These are phyloP conservation scores for Fragaria ananassa DNA, from an alignment of 306 rosid species.

Conservation along the genomic window DNA sequence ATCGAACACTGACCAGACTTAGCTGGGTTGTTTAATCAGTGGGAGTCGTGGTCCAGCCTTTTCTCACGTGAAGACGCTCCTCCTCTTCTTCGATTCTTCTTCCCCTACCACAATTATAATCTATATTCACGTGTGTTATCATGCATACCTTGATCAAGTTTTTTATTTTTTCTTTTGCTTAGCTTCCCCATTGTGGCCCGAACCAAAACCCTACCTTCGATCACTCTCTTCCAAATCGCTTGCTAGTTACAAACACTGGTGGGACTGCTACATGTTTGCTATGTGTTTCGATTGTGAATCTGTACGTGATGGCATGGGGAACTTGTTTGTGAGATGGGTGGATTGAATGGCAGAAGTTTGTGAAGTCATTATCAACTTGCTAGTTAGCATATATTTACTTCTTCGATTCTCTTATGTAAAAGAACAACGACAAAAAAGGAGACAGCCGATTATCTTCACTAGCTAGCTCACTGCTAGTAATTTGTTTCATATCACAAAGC, in stretches of 20 bases:
- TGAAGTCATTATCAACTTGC: not conserved
- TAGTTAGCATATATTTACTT: not conserved
- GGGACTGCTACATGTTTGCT: not conserved
- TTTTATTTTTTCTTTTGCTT: constrained; percentile 11
- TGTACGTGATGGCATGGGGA: too few species aligned
- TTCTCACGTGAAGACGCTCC: constrained; percentile 98
- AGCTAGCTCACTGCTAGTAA: not conserved
- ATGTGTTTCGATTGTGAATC: not conserved
- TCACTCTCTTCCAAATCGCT: constrained; percentile 4
- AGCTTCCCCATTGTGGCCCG: constrained; percentile 19
- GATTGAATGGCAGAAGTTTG: not conserved
- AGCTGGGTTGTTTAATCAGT: not conserved
- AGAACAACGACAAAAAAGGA: not conserved
- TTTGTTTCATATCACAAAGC: too few species aligned
- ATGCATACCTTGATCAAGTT: constrained; percentile 36
- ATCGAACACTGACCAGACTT: constrained; percentile 25
- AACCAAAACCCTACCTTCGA: not conserved
- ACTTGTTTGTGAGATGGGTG: not conserved
- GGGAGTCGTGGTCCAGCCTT: constrained; percentile 63
- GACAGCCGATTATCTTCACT: not conserved
- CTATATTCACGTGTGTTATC: constrained; percentile 80
- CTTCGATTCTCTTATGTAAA: too few species aligned
- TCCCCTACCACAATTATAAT: constrained; percentile 47
- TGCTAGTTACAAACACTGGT: not conserved
- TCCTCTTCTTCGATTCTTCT: constrained; percentile 33